phyloP scores from a whole-genome alignment of 371 early-diverging fungal species.

The Zancudomyces culisetae region DNA sequence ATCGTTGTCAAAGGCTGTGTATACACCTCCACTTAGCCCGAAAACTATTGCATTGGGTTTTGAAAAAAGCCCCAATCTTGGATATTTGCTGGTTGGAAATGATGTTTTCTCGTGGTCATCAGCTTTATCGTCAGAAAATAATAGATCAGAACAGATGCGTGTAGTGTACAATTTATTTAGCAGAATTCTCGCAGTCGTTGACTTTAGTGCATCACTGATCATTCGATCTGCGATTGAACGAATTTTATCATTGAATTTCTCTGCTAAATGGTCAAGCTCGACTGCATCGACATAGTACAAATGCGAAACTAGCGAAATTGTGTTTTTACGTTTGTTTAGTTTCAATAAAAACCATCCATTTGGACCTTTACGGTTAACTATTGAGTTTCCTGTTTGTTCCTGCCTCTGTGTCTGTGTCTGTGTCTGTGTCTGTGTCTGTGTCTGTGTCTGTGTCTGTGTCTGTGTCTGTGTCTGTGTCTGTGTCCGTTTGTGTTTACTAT shows the following conservation, averaged over 20 bases:
- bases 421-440: no score
- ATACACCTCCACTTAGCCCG: background rate
- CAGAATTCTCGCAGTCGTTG: slow-evolving; percentile 20
- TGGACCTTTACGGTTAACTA: background rate
- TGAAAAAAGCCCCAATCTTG: background rate
- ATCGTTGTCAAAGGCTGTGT: background rate
- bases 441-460: no score
- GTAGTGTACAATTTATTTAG: slow-evolving; percentile 21
- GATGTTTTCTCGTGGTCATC: background rate
- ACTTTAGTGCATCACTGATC: slow-evolving; percentile 13
- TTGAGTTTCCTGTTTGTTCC: no score
- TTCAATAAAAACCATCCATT: slow-evolving; percentile 18
- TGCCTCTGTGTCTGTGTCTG: no score
- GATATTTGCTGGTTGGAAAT: background rate
- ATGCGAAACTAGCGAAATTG: slow-evolving; percentile 19
- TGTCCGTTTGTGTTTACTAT: no score
- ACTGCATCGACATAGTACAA: slow-evolving; percentile 15
- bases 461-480: no score
- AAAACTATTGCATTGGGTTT: background rate
- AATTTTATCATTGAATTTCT: slow-evolving; percentile 14
- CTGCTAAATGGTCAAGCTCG: no score
- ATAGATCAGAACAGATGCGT: slow-evolving; percentile 13
- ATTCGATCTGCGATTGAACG: slow-evolving; percentile 13
- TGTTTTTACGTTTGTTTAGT: slow-evolving; percentile 11
- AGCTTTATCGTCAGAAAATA: slow-evolving; percentile 9